Evolutionary conservation across 1,139 yeast species (phyloP).

Genomic region (Nadsonia commutata): DNA sequence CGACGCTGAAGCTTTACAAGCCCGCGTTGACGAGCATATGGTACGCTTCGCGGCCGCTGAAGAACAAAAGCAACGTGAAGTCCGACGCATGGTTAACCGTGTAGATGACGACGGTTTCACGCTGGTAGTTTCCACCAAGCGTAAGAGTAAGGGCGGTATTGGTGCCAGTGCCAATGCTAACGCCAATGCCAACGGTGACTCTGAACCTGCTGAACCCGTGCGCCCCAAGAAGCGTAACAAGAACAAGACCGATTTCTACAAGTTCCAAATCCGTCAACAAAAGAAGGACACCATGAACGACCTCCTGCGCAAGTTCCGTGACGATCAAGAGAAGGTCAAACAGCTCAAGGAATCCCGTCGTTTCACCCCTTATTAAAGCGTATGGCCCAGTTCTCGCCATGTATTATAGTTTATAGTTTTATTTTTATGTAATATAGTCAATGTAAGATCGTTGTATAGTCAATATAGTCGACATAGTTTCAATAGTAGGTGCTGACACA

Average conservation of each 20-base stretch:
- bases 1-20: constrained; percentile 34
- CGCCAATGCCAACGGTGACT: constrained; percentile 26
- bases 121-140: constrained; percentile 70
- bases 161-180: constrained; percentile 23
- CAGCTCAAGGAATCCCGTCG: constrained; percentile 66
- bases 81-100: constrained; percentile 29
- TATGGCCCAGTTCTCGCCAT: no score
- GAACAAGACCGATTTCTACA: constrained; percentile 83
- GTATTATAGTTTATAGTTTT: no score
- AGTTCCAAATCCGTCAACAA: constrained; percentile 88
- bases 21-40: constrained; percentile 44
- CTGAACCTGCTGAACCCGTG: constrained; percentile 24
- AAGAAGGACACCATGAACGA: constrained; percentile 90
- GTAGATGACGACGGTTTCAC: constrained; percentile 94
- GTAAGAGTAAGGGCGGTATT: constrained; percentile 42
- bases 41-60: constrained; percentile 60
- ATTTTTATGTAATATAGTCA: no score
- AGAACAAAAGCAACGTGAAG: constrained; percentile 43
- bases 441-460: no score
- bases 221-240: constrained; percentile 45
- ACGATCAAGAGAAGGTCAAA: constrained; percentile 76
- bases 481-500: no score
- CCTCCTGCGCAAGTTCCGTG: constrained; percentile 64
- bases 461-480: no score
- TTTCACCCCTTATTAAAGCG: constrained; percentile 60